Conservation (phyloP, 495 filamentous ascomycete genomes). For the Entonaema liquescens region DNA sequence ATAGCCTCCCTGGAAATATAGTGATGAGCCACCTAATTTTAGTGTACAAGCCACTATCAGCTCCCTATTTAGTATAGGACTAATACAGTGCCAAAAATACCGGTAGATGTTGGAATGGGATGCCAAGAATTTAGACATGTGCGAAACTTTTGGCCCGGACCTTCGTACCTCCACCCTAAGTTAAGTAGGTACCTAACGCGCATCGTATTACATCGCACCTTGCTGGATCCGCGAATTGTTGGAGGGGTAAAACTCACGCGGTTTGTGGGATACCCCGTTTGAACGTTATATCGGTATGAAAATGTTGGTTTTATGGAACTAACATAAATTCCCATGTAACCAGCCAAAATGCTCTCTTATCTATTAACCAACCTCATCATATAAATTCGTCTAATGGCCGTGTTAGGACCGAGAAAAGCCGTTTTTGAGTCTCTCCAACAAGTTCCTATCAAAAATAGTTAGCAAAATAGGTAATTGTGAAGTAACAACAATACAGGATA, state of each 20-base stretch:
- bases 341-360: neutral
- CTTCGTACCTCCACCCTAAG: no score
- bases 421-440: neutral
- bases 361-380: neutral
- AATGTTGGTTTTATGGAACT: neutral
- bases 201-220: no score
- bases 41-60: no score
- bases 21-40: no score
- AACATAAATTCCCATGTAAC: neutral
- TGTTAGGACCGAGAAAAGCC: neutral
- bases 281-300: neutral
- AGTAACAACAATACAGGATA: neutral
- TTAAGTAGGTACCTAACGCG: no score
- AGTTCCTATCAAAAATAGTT: slow-evolving; percentile 4
- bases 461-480: slow-evolving; percentile 2
- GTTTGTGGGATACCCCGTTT: neutral
- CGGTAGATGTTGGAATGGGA: no score
- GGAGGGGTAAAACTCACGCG: neutral
- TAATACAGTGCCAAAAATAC: no score
- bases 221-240: no score
- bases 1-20: no score
- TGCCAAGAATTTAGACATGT: no score
- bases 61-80: no score
- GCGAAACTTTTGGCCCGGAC: no score
- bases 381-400: neutral